Evolutionary conservation across 1,284 basidiomycete species (phyloP).

Genomic region (Leccinum holopus): DNA sequence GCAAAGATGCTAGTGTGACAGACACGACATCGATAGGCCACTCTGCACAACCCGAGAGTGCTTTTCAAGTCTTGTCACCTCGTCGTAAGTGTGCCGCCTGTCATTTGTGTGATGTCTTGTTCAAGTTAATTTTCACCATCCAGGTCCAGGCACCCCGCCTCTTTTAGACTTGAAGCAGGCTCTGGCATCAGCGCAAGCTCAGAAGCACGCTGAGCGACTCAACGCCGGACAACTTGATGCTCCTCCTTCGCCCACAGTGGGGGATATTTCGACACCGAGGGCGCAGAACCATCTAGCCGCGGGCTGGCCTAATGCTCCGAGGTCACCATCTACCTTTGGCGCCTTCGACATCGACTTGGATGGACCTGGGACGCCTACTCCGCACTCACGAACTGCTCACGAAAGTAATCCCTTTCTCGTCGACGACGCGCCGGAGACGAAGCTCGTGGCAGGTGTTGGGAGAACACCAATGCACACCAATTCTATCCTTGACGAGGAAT

Average conservation of each 20-base stretch:
- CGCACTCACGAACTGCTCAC: background rate
- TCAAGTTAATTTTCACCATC: background rate
- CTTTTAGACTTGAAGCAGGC: background rate
- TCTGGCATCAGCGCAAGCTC: background rate
- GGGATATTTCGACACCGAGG: background rate
- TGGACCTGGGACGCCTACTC: background rate
- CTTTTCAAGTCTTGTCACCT: too few species aligned
- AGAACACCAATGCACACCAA: background rate
- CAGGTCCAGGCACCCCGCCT: background rate
- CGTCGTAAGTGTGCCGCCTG: too few species aligned
- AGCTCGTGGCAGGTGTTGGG: background rate
- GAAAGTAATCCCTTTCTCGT: background rate
- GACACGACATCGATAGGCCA: too few species aligned
- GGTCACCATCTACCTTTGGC: too few species aligned
- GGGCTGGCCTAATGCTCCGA: too few species aligned
- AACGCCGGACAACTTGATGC: too few species aligned
- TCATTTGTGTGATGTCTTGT: too few species aligned
- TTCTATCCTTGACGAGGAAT: background rate
- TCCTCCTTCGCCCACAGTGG: background rate
- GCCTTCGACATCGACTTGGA: background rate
- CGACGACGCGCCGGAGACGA: background rate
- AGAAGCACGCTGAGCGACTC: background rate
- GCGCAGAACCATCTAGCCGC: background rate
- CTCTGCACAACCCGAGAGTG: too few species aligned
- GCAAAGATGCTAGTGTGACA: too few species aligned